Evolutionary conservation across 768 basidiomycete species (phyloP).

Genomic region (Termitomyces sp.): DNA sequence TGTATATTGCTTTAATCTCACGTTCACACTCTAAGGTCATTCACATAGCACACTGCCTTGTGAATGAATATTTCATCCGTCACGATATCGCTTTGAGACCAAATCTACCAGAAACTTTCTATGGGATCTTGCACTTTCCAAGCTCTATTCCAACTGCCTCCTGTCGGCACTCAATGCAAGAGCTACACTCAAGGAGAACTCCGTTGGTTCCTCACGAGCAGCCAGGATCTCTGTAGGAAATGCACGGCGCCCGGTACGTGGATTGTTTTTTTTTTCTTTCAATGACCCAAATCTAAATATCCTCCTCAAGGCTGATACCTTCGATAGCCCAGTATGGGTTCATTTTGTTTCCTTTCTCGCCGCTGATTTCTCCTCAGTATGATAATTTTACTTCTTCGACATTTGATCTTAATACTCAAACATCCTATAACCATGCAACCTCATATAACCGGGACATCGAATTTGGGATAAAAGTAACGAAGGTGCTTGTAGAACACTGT

Average conservation of each 20-base stretch:
- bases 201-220: background rate
- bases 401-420: slow-evolving; percentile 7
- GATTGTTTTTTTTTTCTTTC: too few relatives aligned
- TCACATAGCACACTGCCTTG: slow-evolving; percentile 38
- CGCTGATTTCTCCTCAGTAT: background rate
- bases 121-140: slow-evolving; percentile 43
- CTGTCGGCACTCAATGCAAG: slow-evolving; percentile 46
- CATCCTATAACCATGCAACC: background rate
- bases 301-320: background rate
- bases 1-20: background rate
- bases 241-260: background rate
- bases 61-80: slow-evolving; percentile 18
- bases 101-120: slow-evolving; percentile 35
- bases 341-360: background rate
- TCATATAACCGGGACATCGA: slow-evolving; percentile 8
- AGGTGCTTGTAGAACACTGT: background rate
- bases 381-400: background rate
- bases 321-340: background rate
- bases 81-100: background rate
- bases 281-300: background rate
- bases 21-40: background rate
- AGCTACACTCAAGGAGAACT: slow-evolving; percentile 19
- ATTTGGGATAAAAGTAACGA: slow-evolving; percentile 11
- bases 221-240: background rate
- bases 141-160: slow-evolving; percentile 44